Evolutionary conservation across 345 rosid genomes (phyloP).

Genomic region (Brassica cretica): DNA sequence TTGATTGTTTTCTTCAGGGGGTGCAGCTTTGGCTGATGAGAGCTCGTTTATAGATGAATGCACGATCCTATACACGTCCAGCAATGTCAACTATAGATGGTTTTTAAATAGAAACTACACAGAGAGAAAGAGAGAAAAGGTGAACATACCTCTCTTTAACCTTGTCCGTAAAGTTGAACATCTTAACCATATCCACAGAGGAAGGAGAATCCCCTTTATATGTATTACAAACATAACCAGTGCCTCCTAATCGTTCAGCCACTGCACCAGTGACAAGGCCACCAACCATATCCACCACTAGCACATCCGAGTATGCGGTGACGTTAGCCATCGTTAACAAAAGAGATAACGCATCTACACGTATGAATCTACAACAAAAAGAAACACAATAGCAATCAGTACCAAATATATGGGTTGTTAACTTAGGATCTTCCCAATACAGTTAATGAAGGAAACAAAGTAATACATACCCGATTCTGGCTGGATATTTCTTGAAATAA

Average conservation of each 20-base stretch:
- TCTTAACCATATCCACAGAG: conserved; percentile 77
- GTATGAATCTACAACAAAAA: conserved; percentile 57
- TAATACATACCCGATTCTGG: conserved; percentile 70
- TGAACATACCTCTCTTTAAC: conserved; percentile 57
- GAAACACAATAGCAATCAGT: conserved; percentile 17
- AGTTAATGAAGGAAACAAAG: conserved; percentile 1
- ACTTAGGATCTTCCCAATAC: too few species aligned
- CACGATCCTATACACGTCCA: conserved; percentile 54
- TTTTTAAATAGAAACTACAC: neutral
- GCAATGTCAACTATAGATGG: neutral
- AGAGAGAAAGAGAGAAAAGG: neutral
- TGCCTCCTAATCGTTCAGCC: conserved; percentile 89
- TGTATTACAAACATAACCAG: conserved; percentile 76
- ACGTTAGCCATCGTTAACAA: conserved; percentile 87
- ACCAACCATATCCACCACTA: conserved; percentile 87
- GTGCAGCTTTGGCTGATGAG: conserved; percentile 28
- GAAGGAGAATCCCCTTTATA: conserved; percentile 54
- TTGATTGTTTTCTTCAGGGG: conserved; percentile 30
- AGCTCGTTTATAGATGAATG: conserved; percentile 65
- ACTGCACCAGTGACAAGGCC: conserved; percentile 95
- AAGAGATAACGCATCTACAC: conserved; percentile 79
- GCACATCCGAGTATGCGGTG: conserved; percentile 68
- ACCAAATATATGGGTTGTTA: neutral
- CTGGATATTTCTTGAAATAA: conserved; percentile 80
- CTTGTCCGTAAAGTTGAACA: conserved; percentile 76